phyloP scores from a whole-genome alignment of 164 flowering plant species.

The Dillenia suffruticosa region DNA sequence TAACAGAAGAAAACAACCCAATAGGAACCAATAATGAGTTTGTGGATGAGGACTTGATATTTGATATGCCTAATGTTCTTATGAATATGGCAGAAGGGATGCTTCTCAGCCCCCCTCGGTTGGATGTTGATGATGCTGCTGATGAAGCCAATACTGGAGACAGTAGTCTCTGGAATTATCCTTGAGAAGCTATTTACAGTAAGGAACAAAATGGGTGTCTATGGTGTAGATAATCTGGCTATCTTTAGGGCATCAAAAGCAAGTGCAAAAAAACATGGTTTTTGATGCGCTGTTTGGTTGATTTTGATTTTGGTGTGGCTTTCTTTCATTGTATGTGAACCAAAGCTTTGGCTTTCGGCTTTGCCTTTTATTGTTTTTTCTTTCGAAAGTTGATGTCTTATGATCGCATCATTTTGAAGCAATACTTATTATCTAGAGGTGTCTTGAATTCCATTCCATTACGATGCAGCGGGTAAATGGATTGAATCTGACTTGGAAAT shows the following conservation, averaged over 20 bases:
- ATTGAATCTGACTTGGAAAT: too few relatives aligned
- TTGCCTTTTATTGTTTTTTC: too few relatives aligned
- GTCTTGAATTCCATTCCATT: too few relatives aligned
- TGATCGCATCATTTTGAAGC: too few relatives aligned
- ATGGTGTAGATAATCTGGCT: not conserved
- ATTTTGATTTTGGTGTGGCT: slow-evolving; percentile 7
- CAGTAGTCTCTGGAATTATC: slow-evolving; percentile 49
- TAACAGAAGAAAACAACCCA: not conserved
- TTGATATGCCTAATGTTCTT: slow-evolving; percentile 72
- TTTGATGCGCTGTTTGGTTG: too few relatives aligned
- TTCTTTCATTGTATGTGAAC: slow-evolving; percentile 1
- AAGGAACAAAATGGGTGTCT: too few relatives aligned
- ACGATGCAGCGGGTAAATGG: too few relatives aligned
- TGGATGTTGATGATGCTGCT: slow-evolving; percentile 20
- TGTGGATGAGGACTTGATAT: slow-evolving; percentile 67
- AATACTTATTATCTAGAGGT: too few relatives aligned
- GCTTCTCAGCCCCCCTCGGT: slow-evolving; percentile 76
- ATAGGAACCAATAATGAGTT: slow-evolving; percentile 18
- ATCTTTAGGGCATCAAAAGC: not conserved
- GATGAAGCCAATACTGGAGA: slow-evolving; percentile 6
- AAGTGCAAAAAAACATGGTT: not conserved
- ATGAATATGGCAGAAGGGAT: slow-evolving; percentile 77
- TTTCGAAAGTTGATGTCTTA: too few relatives aligned
- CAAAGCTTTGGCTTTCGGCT: not conserved
- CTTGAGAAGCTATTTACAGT: slow-evolving; percentile 1